phyloP scores from a whole-genome alignment of 2,329 filamentous ascomycete genomes.

The Alternaria ventricosa region DNA sequence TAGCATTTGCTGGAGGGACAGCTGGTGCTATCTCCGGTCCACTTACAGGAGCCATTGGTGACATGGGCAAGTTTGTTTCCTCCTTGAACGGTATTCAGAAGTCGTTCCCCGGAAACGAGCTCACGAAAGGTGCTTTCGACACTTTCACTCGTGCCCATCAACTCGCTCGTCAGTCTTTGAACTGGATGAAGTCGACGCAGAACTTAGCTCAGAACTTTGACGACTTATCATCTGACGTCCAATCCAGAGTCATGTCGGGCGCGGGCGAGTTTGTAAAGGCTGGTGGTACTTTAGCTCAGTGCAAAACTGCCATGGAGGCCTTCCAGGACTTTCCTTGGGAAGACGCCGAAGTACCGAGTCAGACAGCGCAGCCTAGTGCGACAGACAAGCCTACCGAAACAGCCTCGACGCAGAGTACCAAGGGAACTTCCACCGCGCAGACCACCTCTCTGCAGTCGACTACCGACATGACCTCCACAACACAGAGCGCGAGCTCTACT shows the following conservation, averaged over 20 bases:
- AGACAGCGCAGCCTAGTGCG: neutral
- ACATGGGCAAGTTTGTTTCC: slow-evolving; percentile 9
- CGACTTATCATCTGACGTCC: slow-evolving; percentile 3
- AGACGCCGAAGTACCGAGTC: slow-evolving; percentile 3
- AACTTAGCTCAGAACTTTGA: slow-evolving; percentile 14
- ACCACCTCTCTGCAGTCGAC: neutral
- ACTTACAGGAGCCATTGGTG: slow-evolving; percentile 8
- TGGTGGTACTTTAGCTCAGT: slow-evolving; percentile 11
- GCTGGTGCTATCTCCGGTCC: slow-evolving; percentile 2
- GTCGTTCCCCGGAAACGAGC: slow-evolving; percentile 6
- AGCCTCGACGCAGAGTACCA: neutral
- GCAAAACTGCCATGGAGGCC: slow-evolving; percentile 8
- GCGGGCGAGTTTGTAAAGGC: neutral
- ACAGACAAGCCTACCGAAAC: neutral
- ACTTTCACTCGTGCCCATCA: slow-evolving; percentile 8
- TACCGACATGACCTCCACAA: neutral
- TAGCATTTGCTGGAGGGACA: slow-evolving; percentile 7
- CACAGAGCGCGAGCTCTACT: neutral
- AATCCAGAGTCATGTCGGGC: slow-evolving; percentile 1
- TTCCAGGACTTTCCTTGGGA: slow-evolving; percentile 24
- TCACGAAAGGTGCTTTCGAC: slow-evolving; percentile 4
- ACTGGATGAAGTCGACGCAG: slow-evolving; percentile 18
- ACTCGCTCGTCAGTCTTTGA: slow-evolving; percentile 12
- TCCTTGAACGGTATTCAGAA: slow-evolving; percentile 24
- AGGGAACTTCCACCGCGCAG: neutral